Evolutionary conservation across 768 basidiomycete genomes (phyloP).

Genomic region (Podaxis carcinomalis): DNA sequence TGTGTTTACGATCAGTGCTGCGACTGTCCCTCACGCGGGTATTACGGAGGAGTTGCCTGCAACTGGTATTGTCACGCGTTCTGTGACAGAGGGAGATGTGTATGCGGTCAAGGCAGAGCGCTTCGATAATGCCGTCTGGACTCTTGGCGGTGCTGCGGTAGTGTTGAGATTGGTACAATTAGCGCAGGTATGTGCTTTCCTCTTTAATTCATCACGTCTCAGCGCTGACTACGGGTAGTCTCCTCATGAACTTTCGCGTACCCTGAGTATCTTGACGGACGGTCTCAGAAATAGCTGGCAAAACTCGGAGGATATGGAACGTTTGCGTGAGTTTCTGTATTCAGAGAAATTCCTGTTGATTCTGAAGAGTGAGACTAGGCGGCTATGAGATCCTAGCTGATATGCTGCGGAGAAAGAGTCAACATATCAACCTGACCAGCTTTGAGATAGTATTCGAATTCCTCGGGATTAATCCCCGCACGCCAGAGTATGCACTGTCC

Average conservation of each 20-base stretch:
- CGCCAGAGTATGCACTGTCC: slow-evolving; percentile 60
- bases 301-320: slow-evolving; percentile 93
- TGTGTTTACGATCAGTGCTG: slow-evolving; percentile 19
- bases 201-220: background rate
- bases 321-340: slow-evolving; percentile 53
- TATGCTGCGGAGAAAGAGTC: slow-evolving; percentile 66
- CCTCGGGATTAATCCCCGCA: slow-evolving; percentile 77
- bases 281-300: slow-evolving; percentile 84
- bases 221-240: slow-evolving; percentile 37
- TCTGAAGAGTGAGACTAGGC: slow-evolving; percentile 36
- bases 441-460: slow-evolving; percentile 86
- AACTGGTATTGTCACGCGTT: background rate
- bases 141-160: slow-evolving; percentile 78
- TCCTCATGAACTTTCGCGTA: slow-evolving; percentile 69
- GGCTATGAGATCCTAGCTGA: slow-evolving; percentile 85
- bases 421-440: slow-evolving; percentile 71
- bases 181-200: slow-evolving; percentile 48
- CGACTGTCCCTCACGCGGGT: slow-evolving; percentile 12
- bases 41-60: background rate
- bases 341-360: background rate
- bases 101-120: slow-evolving; percentile 55
- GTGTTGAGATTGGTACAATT: slow-evolving; percentile 71
- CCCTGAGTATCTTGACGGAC: slow-evolving; percentile 71
- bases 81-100: slow-evolving; percentile 47
- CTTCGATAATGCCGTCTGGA: slow-evolving; percentile 75